Evolutionary conservation across 495 filamentous ascomycete species (phyloP), one percentile per base, ranked within the genome.

Genomic region (Xylaria palmicola): DNA sequence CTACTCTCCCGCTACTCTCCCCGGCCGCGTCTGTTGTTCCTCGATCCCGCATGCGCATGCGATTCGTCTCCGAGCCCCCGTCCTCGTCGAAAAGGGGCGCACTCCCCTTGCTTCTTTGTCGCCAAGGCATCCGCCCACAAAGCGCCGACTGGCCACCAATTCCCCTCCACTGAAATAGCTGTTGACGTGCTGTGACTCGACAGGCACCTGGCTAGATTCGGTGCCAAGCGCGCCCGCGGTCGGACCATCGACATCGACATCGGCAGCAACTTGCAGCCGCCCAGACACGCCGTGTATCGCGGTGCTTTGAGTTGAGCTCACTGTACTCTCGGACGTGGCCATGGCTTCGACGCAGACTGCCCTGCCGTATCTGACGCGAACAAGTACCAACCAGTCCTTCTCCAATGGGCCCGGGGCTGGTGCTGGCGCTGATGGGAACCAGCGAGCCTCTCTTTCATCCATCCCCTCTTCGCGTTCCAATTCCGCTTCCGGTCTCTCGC

Each of bases 401-500:
- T 65, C 66, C 60, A 71, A 69, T 67, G 66, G 64, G n/a, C 30
- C 56, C 5, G 19, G 39, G 10, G 7, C 51, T 56, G 58, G 47
- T 12, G 12, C 20, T 13, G 53, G 45, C 54, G 56, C 51, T 22
- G 26, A 29, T 30, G 44, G 51, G 3, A 59, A 62, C 55, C 66
- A 67, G 37, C 66, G 69, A 60, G 30, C 62, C 50, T 87, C 85
- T 27, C 74, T 87, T 34, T 84, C 85, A 10, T 86, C 85, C 34
- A 84, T 87, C 67, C 81, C 84, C 13, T 74, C 83, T 29, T 83
- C 81, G 30, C 74, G 83, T 37, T 81, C 80, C 4, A 75, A 75
- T 41, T 84, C 80, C 34, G 73, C 56, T 75, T 77, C 47, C 78
- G 75, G 51, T 74, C 76, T 67, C 72, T 54, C 74, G 30, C 76